Percentiles rank a stretch among this genome's conserved stretches.
Evolutionary conservation across 2,329 filamentous ascomycete species (phyloP).

Genomic region (Xylaria sp.): DNA sequence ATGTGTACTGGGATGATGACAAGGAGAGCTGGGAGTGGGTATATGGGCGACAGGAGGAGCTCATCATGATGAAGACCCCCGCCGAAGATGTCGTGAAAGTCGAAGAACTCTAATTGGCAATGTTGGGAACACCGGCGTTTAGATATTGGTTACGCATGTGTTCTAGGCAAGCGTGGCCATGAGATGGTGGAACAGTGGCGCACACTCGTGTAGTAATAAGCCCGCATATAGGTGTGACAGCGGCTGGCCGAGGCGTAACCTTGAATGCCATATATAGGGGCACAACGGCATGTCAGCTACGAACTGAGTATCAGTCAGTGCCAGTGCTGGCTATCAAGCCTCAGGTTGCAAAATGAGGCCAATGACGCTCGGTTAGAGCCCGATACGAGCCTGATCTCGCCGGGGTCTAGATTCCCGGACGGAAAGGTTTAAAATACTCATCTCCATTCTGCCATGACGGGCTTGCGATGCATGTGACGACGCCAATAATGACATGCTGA

Average conservation of each 20-base stretch:
- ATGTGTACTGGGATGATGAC: conserved; percentile 49
- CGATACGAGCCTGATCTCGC: not conserved
- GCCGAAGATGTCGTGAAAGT: conserved; percentile 3
- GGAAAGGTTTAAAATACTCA: not conserved
- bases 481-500: conserved; percentile 5
- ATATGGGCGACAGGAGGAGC: conserved; percentile 49
- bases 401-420: not conserved
- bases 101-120: conserved; percentile 18
- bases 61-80: conserved; percentile 42
- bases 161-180: too few species aligned
- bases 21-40: conserved; percentile 51
- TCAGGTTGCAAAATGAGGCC: too few species aligned
- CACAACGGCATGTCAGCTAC: too few species aligned
- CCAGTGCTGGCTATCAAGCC: too few species aligned
- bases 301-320: too few species aligned
- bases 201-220: not conserved
- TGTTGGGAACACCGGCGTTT: too few species aligned
- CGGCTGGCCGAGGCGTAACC: too few species aligned
- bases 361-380: not conserved
- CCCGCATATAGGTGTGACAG: not conserved
- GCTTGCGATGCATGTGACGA: conserved; percentile 3
- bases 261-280: too few species aligned
- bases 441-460: not conserved
- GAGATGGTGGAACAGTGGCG: too few species aligned
- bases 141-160: too few species aligned